phyloP scores from a whole-genome alignment of 768 basidiomycete genomes.

The Tricholoma sp. region DNA sequence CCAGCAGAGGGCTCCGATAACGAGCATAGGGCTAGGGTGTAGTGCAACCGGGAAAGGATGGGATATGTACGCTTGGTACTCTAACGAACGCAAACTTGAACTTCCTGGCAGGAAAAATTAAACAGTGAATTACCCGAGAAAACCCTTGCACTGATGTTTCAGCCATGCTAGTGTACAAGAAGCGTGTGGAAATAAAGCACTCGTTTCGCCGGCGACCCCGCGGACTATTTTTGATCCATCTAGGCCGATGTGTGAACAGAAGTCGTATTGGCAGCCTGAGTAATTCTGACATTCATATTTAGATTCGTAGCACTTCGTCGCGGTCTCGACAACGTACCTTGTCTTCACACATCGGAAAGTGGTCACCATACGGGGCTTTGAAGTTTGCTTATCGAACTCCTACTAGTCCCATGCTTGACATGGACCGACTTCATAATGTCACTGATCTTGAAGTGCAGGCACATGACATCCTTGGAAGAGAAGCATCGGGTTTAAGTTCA shows the following conservation, averaged over 20 bases:
- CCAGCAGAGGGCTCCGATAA: background rate
- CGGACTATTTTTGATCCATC: background rate
- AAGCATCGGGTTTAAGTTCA: conserved; percentile 1
- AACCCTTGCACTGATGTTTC: background rate
- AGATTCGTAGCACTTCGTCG: background rate
- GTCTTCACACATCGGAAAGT: background rate
- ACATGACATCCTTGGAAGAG: background rate
- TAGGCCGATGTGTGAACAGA: background rate
- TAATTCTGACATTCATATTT: background rate
- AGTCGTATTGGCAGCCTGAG: background rate
- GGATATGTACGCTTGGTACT: background rate
- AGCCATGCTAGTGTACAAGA: background rate
- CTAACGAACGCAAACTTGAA: background rate
- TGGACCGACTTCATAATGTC: background rate
- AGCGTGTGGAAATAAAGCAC: background rate
- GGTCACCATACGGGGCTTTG: background rate
- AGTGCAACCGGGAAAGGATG: background rate
- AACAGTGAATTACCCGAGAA: background rate
- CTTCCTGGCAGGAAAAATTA: background rate
- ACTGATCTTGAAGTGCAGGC: background rate
- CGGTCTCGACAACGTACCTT: background rate
- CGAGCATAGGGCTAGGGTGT: background rate
- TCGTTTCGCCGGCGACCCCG: background rate
- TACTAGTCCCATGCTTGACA: background rate
- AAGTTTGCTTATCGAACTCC: background rate